A percentile compares a stretch with the other conserved stretches of the same genome.
Evolutionary conservation across 179 eudicot species (phyloP).

Genomic region (Beta corolliflora): DNA sequence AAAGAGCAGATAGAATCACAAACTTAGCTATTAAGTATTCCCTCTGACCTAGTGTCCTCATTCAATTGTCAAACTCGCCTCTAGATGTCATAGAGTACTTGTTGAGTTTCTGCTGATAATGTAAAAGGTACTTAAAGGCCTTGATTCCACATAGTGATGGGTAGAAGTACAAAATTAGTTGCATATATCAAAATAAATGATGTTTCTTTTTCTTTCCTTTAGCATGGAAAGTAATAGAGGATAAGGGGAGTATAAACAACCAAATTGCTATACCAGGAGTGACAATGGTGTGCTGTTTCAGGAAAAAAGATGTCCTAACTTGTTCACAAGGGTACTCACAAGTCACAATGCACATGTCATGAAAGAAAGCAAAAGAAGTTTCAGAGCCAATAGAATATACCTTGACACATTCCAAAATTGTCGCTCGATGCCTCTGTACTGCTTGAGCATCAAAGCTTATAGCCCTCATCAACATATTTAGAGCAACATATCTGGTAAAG

Average conservation of each 20-base stretch:
- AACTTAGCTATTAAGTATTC: background rate
- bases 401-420: slow-evolving; percentile 98
- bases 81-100: background rate
- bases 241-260: background rate
- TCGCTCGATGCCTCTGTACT: slow-evolving; percentile 94
- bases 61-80: background rate
- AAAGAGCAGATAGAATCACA: background rate
- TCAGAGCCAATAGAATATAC: slow-evolving; percentile 37
- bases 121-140: background rate
- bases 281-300: background rate
- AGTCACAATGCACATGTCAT: background rate
- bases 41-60: background rate
- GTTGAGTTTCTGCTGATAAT: background rate
- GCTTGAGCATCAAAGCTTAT: slow-evolving; percentile 91
- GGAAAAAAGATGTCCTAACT: background rate
- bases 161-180: background rate
- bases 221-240: background rate
- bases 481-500: slow-evolving; percentile 83
- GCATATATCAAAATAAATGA: background rate
- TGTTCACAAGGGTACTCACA: background rate
- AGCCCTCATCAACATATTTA: slow-evolving; percentile 96
- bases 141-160: background rate
- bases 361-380: background rate
- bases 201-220: background rate
- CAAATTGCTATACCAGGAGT: background rate